A percentile compares a stretch with the other conserved stretches of the same genome.
Evolutionary conservation across 768 basidiomycete genomes (phyloP).

Genomic region (Lentinus brumalis): DNA sequence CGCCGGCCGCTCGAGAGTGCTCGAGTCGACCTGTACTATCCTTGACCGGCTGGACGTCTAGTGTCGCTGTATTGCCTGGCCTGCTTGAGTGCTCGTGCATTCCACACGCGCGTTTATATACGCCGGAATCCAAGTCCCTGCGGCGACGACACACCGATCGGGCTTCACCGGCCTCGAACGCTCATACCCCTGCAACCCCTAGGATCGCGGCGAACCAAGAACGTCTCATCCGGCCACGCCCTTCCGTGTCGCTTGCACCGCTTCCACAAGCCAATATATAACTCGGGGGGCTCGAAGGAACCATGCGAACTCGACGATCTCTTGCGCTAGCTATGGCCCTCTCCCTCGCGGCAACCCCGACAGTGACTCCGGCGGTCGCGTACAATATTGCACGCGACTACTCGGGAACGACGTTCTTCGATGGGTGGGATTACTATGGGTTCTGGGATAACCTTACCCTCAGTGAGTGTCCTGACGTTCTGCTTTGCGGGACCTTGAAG

Average conservation of each 20-base stretch:
- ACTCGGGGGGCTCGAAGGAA: not conserved
- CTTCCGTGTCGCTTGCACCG: not conserved
- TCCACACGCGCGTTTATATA: too few relatives aligned
- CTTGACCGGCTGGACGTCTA: too few relatives aligned
- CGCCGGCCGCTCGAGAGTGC: too few relatives aligned
- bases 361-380: constrained; percentile 10
- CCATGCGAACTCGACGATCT: constrained; percentile 10
- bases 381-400: constrained; percentile 42
- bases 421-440: constrained; percentile 47
- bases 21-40: too few relatives aligned
- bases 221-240: not conserved
- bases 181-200: too few relatives aligned
- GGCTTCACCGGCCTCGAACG: too few relatives aligned
- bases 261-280: too few relatives aligned
- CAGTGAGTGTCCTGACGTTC: constrained; percentile 27
- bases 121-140: too few relatives aligned
- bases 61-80: too few relatives aligned
- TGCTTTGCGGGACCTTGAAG: not conserved
- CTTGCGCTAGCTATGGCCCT: not conserved
- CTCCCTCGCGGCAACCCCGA: constrained; percentile 1
- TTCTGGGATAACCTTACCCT: constrained; percentile 42
- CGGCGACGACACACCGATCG: too few relatives aligned
- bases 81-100: too few relatives aligned
- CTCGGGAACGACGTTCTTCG: constrained; percentile 44
- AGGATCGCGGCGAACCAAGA: too few relatives aligned